phyloP scores from a whole-genome alignment of 352 stramenopile genomes.

The Globisporangium canariense region DNA sequence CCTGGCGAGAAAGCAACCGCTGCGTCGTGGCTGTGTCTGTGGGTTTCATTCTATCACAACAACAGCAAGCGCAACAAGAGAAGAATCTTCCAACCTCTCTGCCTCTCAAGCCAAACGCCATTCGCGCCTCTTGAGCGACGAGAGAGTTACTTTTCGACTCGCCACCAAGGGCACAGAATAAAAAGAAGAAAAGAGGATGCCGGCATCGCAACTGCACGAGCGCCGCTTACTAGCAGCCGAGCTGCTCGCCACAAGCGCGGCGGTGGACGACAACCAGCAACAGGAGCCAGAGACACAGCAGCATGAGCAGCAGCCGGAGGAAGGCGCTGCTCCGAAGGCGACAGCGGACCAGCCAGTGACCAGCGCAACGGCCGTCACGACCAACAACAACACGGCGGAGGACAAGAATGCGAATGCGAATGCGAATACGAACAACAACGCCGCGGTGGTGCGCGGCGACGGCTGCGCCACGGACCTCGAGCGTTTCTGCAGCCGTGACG shows the following conservation, averaged over 20 bases:
- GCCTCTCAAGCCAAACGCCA: no score
- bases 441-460: conserved; percentile 4
- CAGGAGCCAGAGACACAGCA: neutral
- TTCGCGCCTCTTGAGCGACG: neutral
- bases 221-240: conserved; percentile 2
- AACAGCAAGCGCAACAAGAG: neutral
- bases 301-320: neutral
- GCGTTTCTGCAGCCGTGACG: conserved; percentile 43
- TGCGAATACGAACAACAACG: neutral
- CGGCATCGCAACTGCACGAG: neutral
- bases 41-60: neutral
- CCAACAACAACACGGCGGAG: neutral
- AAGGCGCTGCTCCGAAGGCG: neutral
- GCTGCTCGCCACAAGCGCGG: conserved; percentile 1
- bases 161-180: neutral
- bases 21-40: no score
- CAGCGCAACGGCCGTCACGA: neutral
- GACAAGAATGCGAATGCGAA: neutral
- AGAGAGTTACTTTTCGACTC: neutral
- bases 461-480: conserved; percentile 39
- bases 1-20: neutral
- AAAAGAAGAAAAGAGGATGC: neutral
- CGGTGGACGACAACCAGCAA: neutral
- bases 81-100: neutral
- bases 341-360: neutral